These are phyloP conservation scores for Globisporangium viniferum DNA, from an alignment of 352 stramenopile genomes.

Conservation along the genomic window DNA sequence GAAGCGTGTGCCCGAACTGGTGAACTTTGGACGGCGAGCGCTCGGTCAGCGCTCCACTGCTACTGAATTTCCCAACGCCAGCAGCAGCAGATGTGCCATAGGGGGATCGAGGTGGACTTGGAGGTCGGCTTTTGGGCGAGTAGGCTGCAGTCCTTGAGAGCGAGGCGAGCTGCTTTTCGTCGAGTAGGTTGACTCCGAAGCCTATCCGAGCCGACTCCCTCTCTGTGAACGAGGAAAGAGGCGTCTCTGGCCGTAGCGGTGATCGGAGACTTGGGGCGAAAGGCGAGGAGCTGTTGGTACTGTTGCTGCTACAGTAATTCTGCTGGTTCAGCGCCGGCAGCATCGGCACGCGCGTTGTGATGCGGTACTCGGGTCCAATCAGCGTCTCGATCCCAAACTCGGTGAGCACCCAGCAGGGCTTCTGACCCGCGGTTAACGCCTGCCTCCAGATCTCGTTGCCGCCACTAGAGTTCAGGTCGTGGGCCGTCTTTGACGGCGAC, in stretches of 20 bases:
- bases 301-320: not conserved
- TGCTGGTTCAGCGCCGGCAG: slow-evolving; percentile 20
- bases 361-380: slow-evolving; percentile 60
- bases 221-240: slow-evolving; percentile 38
- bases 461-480: slow-evolving; percentile 16
- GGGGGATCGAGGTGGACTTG: slow-evolving; percentile 30
- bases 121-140: slow-evolving; percentile 27
- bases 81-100: slow-evolving; percentile 5
- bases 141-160: slow-evolving; percentile 40
- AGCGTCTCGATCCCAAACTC: slow-evolving; percentile 52
- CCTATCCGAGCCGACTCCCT: slow-evolving; percentile 46
- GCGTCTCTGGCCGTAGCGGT: slow-evolving; percentile 32
- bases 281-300: too few species aligned
- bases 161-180: slow-evolving; percentile 44
- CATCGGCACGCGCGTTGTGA: slow-evolving; percentile 48
- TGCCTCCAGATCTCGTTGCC: slow-evolving; percentile 38
- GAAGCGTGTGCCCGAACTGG: not conserved
- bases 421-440: slow-evolving; percentile 44
- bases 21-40: slow-evolving; percentile 11
- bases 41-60: slow-evolving; percentile 10
- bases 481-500: slow-evolving; percentile 12
- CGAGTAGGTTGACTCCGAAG: slow-evolving; percentile 36
- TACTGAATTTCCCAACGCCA: not conserved
- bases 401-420: slow-evolving; percentile 68
- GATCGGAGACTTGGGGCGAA: slow-evolving; percentile 16